Conservation (phyloP, 1,284 basidiomycete species). For the Fomitiporia mediterranea region DNA sequence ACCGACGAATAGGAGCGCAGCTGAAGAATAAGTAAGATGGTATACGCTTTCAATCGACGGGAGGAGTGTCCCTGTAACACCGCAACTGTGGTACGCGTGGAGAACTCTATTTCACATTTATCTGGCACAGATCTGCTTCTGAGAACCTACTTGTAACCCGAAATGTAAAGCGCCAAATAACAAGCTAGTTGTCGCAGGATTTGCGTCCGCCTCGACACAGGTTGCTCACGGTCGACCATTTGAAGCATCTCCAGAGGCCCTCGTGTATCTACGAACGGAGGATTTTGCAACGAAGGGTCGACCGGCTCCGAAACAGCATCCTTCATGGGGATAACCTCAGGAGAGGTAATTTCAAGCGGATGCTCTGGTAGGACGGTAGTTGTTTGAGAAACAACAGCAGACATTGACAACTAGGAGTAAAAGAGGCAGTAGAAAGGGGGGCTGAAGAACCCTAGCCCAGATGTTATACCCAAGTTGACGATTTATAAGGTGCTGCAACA, state of each 20-base stretch:
- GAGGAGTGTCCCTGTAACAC: conserved; percentile 30
- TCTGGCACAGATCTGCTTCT: neutral
- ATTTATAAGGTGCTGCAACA: neutral
- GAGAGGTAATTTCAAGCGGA: neutral
- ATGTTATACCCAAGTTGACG: neutral
- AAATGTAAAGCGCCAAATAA: conserved; percentile 24
- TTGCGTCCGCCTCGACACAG: conserved; percentile 5
- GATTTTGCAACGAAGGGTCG: neutral
- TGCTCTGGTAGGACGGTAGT: neutral
- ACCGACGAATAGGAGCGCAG: conserved; percentile 29
- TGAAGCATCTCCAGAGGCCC: neutral
- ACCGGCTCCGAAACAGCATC: neutral
- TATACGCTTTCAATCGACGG: conserved; percentile 30
- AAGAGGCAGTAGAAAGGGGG: neutral
- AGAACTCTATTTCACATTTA: neutral
- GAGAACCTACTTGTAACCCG: conserved; percentile 30
- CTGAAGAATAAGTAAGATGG: conserved; percentile 28
- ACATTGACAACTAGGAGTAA: neutral
- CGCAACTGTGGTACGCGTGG: conserved; percentile 25
- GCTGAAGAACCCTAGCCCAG: no score
- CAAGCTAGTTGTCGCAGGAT: conserved; percentile 3
- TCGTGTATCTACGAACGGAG: neutral
- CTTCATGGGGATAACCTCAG: neutral
- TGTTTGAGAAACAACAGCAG: neutral
- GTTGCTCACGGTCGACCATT: conserved; percentile 4